phyloP scores from a whole-genome alignment of 2,329 filamentous ascomycete genomes.

The Rhexocercosporidium sp. region DNA sequence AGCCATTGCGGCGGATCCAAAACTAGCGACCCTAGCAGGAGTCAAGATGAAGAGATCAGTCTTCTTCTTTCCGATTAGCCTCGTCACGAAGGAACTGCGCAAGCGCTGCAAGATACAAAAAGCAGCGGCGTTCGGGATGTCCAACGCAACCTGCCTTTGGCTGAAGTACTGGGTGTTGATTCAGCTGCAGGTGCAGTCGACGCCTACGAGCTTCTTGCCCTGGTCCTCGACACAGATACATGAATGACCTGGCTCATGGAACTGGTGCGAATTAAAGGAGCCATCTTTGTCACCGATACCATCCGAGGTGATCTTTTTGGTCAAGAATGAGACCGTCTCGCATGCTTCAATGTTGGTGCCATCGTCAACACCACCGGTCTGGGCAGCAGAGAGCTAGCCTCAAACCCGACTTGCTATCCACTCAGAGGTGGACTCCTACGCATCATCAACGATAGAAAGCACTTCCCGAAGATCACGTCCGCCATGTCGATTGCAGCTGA shows the following conservation, averaged over 20 bases:
- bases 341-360: background rate
- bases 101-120: conserved; percentile 1
- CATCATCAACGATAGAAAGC: conserved; percentile 16
- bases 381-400: conserved; percentile 2
- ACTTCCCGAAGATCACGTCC: conserved; percentile 10
- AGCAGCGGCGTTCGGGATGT: background rate
- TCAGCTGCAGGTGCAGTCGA: background rate
- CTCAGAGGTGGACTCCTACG: conserved; percentile 16
- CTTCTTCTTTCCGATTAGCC: conserved; percentile 10
- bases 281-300: conserved; percentile 7
- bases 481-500: conserved; percentile 5
- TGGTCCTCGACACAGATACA: conserved; percentile 16
- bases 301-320: conserved; percentile 10
- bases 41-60: conserved; percentile 15
- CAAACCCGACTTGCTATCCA: conserved; percentile 10
- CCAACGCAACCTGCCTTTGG: background rate
- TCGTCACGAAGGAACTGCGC: background rate
- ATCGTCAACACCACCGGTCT: conserved; percentile 19
- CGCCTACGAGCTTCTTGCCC: conserved; percentile 18
- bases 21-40: background rate
- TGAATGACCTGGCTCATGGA: conserved; percentile 15
- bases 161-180: background rate
- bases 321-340: conserved; percentile 1
- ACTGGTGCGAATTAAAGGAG: conserved; percentile 11
- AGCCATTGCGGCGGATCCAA: conserved; percentile 12